Base-by-base conservation (phyloP, 176 grass and related monocot species). In the Cocos nucifera region DNA sequence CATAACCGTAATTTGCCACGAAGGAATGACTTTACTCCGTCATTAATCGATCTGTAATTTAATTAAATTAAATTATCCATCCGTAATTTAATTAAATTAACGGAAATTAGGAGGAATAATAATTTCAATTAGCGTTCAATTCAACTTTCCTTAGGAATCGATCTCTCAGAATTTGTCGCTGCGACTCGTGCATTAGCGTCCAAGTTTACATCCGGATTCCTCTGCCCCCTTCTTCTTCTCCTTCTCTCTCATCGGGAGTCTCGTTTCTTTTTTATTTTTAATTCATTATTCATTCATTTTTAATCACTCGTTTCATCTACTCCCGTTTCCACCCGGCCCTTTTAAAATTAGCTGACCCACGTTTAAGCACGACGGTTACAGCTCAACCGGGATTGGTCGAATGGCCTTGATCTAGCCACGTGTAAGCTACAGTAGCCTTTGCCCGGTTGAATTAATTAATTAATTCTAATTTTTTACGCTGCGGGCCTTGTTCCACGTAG, bases 331-430 rank as follows among this genome's bases (percentile, higher is more conserved):
- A 12, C 35, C 35, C 35, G 35, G 35, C 10, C 1, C 35, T 44
- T 44, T 14, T 44, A 44, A 44, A 44, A 44, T 44, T 44, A 0
- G 14, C 14, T 15, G 3, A 30, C 32, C 19, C 78, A 75, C 71
- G 71, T 69, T 69, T 14, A 53, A 54, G 78, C 78, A 75, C 78
- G 78, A 69, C 62, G 21, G 59, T 80, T 70, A 80, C 78, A 75
- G 78, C 71, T 69, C 64, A 64, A 49, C 49, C 49, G 15, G 21
- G 28, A 39, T 44, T 51, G 5, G 59, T 64, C 22, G 56, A 4
- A 81, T 57, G 69, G 44, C 0, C 2, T 0, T 18, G 63, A 73
- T 63, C 5, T 2, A 4, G 8, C 69, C 77, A 68, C 69, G 77
- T 61, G 15, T 48, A 54, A 19, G n/a, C 8, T 21, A 8, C 35